A percentile compares a stretch with the other conserved stretches of the same genome.
These are phyloP conservation scores for Fusarium incarnatum DNA, from an alignment of 2,329 filamentous ascomycete genomes.

Conservation along the genomic window DNA sequence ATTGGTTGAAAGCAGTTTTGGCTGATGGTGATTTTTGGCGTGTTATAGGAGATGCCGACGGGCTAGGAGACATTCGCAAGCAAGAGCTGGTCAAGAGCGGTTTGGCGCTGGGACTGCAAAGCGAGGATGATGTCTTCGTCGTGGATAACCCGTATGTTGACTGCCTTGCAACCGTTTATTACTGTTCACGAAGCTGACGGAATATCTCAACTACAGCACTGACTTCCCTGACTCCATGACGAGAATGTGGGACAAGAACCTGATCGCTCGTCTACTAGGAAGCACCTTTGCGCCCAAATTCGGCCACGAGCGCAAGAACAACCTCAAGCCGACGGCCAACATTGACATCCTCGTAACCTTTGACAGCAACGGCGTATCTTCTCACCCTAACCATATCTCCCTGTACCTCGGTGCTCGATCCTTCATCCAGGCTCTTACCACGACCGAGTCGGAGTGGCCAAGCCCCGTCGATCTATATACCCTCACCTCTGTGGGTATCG, in stretches of 20 bases:
- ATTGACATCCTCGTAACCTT: conserved; percentile 93
- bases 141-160: conserved; percentile 76
- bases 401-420: conserved; percentile 83
- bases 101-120: conserved; percentile 77
- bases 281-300: conserved; percentile 79
- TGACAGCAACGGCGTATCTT: conserved; percentile 82
- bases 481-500: conserved; percentile 75
- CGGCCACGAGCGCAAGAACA: conserved; percentile 50
- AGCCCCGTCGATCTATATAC: conserved; percentile 88
- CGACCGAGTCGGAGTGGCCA: conserved; percentile 72
- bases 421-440: conserved; percentile 77
- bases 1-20: conserved; percentile 25
- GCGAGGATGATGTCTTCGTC: conserved; percentile 85
- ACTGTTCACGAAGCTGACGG: conserved; percentile 1
- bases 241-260: conserved; percentile 76
- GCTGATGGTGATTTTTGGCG: conserved; percentile 36
- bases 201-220: conserved; percentile 43
- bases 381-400: conserved; percentile 93
- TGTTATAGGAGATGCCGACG: conserved; percentile 79
- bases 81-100: conserved; percentile 87
- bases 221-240: conserved; percentile 94
- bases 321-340: conserved; percentile 57
- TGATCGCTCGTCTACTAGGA: conserved; percentile 77
- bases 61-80: conserved; percentile 84
- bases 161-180: not conserved